Conservation (phyloP, 31 red algal genomes). For the Bonnemaisonia californica region DNA sequence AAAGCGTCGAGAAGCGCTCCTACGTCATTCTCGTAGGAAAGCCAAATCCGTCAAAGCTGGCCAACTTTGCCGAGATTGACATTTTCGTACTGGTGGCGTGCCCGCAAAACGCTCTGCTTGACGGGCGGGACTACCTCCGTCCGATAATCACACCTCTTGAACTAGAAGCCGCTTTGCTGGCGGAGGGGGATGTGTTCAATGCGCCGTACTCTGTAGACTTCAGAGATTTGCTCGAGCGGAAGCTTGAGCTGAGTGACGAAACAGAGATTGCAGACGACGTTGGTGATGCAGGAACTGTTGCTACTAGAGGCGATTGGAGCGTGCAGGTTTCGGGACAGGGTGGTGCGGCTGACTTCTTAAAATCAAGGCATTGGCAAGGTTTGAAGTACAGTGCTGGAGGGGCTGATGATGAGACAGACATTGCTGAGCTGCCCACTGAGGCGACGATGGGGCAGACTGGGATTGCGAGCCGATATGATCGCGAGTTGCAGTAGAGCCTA, state of each 20-base stretch:
- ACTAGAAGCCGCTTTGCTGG: constrained; percentile 58
- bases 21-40: constrained; percentile 81
- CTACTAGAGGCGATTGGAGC: constrained; percentile 34
- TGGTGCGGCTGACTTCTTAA: constrained; percentile 47
- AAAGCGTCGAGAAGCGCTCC: constrained; percentile 24
- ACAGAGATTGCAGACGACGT: not conserved
- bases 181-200: constrained; percentile 57
- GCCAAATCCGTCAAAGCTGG: constrained; percentile 71
- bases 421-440: constrained; percentile 26
- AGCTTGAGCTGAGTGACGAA: not conserved
- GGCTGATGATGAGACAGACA: constrained; percentile 30
- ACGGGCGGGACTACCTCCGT: constrained; percentile 55
- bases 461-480: constrained; percentile 47
- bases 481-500: constrained; percentile 24
- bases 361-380: constrained; percentile 48
- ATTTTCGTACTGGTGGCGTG: constrained; percentile 84
- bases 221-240: constrained; percentile 20
- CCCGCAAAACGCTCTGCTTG: constrained; percentile 62
- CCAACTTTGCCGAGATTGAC: constrained; percentile 83
- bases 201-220: constrained; percentile 49
- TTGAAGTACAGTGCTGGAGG: constrained; percentile 42
- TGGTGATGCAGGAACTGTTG: not conserved
- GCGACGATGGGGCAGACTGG: constrained; percentile 42
- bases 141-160: constrained; percentile 75
- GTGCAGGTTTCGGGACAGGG: constrained; percentile 18